Base-by-base conservation (phyloP, 163 green algal species). In the Scenedesmus sp. region DNA sequence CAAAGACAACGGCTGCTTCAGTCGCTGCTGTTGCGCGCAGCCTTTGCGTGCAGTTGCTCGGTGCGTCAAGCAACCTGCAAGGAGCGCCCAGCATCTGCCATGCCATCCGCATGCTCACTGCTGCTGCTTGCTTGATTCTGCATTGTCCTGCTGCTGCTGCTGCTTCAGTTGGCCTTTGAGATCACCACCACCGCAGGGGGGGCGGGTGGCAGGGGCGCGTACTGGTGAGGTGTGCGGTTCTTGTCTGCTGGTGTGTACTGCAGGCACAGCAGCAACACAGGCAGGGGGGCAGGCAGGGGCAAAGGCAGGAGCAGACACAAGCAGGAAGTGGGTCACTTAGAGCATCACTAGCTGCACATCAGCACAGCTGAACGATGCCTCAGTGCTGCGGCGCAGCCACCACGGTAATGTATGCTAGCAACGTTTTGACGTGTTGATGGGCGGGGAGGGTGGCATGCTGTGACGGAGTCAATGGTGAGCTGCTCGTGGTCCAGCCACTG, bases 241-340 rank as follows among this genome's bases (percentile, higher is more conserved):
- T 83, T 90, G 91, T 94, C 93, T 72, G 90, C 68, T 61, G 46
- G 56, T 42, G 40, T 87, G 81, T 94, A 94, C 93, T 94, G 91
- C 59, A 56, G 85, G 51, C 44, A 56, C 35, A 61, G 13, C 2
- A 44, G 22, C 22, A 70, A 7, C 40, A 83, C 1, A 18, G 6
- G 7, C n/a, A 82, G 5, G 72, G 44, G 4, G 46, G 72, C 30
- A 83, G 72, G 76, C 35, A 51, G 10, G 76, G 76, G 4, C 13
- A 81, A 53, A 61, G 35, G 37, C 1, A 42, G 40, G 10, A 53
- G 46, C 46, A 53, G 46, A 53, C 46, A 53, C 6, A 53, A 53
- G 46, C 51, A 61, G 51, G 7, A 26, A 33, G 26, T 30, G 51
- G 0, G n/a, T 26, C 72, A 44, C 16, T 53, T 18, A 42, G 3